Evolutionary conservation across 345 rosid species (phyloP).

Genomic region (Hibiscus mutabilis): DNA sequence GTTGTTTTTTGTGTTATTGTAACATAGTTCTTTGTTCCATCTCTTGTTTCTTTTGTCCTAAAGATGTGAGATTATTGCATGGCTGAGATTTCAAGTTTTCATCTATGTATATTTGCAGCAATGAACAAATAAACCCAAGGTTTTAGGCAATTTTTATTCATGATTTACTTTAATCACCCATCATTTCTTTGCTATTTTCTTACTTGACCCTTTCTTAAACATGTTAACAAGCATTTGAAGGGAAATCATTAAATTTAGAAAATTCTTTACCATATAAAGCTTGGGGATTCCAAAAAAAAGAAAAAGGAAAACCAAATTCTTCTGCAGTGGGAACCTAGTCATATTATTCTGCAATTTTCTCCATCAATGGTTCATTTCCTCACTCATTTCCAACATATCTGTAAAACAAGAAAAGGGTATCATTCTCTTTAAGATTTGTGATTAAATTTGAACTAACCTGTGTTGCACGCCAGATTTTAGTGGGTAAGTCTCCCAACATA

Average conservation of each 20-base stretch:
- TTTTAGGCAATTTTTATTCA: slow-evolving; percentile 17
- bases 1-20: slow-evolving; percentile 17
- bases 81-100: slow-evolving; percentile 16
- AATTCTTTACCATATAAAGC: background rate
- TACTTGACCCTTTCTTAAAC: background rate
- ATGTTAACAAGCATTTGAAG: background rate
- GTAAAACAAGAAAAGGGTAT: background rate
- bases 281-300: background rate
- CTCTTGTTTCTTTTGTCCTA: background rate
- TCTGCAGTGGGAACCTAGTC: background rate
- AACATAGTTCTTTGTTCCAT: slow-evolving; percentile 8
- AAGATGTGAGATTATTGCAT: slow-evolving; percentile 1
- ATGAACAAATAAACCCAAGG: slow-evolving; percentile 10
- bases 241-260: background rate
- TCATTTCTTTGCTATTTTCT: background rate
- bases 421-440: background rate
- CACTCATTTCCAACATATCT: background rate
- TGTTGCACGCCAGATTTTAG: too few species aligned
- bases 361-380: background rate
- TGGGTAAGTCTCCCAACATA: too few species aligned
- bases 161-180: background rate
- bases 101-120: background rate
- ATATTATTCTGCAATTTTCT: background rate
- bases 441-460: background rate
- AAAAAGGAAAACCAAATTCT: background rate